Percentiles rank a stretch among this genome's conserved stretches.
Evolutionary conservation across 1,139 yeast species (phyloP).

Genomic region (Martiniozyma asiatica): DNA sequence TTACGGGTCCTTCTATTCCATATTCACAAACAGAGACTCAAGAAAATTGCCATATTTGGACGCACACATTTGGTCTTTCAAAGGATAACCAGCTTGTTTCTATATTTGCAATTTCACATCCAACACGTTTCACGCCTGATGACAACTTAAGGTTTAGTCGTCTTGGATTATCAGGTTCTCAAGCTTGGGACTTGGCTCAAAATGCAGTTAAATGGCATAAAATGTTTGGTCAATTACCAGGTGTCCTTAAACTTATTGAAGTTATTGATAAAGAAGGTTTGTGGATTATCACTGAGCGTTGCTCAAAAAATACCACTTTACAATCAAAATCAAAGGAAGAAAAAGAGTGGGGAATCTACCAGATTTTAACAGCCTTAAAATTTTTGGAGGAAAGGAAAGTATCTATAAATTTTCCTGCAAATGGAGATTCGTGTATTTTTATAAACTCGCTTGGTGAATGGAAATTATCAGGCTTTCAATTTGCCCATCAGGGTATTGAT

Average conservation of each 20-base stretch:
- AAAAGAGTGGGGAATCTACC: constrained; percentile 48
- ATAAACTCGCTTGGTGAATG: constrained; percentile 68
- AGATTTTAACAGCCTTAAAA: constrained; percentile 42
- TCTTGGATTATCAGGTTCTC: constrained; percentile 36
- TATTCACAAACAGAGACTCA: constrained; percentile 40
- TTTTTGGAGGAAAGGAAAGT: constrained; percentile 54
- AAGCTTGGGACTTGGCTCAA: constrained; percentile 37
- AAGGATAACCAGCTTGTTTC: constrained; percentile 18
- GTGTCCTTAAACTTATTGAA: constrained; percentile 58
- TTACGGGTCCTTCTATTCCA: constrained; percentile 46
- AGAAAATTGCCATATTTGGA: constrained; percentile 12
- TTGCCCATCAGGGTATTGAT: constrained; percentile 32
- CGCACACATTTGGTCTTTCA: constrained; percentile 8
- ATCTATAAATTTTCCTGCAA: constrained; percentile 58
- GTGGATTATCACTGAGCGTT: constrained; percentile 66
- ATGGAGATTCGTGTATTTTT: constrained; percentile 27
- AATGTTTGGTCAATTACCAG: constrained; percentile 40
- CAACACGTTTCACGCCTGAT: neutral
- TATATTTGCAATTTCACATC: constrained; percentile 10
- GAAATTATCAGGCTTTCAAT: constrained; percentile 77
- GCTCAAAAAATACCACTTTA: constrained; percentile 1
- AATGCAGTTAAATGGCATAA: constrained; percentile 44
- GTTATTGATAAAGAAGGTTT: constrained; percentile 53
- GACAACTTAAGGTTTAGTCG: constrained; percentile 33
- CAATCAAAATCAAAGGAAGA: constrained; percentile 24